Conservation (phyloP, 2,329 filamentous ascomycete species). For the Neonectria neomacrospora region DNA sequence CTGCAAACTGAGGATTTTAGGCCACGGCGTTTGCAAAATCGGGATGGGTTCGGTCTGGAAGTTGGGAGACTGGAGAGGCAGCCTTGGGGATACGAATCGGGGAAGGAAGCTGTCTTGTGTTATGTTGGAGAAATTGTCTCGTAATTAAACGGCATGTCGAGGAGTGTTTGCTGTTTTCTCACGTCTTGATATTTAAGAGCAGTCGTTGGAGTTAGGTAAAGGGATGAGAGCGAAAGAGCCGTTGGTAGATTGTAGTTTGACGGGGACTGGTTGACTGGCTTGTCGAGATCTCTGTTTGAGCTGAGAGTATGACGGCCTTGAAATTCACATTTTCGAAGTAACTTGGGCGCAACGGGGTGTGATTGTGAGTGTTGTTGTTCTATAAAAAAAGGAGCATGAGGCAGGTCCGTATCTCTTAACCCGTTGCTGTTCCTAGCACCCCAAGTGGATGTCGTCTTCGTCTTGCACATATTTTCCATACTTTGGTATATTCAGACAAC, state of each 20-base stretch:
- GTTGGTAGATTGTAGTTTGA: constrained; percentile 11
- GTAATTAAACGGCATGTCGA: constrained; percentile 29
- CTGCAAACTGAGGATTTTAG: constrained; percentile 11
- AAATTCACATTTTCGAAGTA: constrained; percentile 2
- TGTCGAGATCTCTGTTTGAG: background rate
- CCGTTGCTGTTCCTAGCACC: background rate
- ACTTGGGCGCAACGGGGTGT: background rate
- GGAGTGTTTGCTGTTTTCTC: constrained; percentile 12
- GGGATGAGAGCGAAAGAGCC: background rate
- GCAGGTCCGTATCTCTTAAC: background rate
- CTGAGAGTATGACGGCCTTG: background rate
- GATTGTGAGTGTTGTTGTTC: background rate
- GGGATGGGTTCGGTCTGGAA: constrained; percentile 18
- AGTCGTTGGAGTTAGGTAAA: constrained; percentile 2
- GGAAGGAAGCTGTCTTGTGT: constrained; percentile 6
- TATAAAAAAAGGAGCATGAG: constrained; percentile 5
- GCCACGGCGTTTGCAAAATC: constrained; percentile 29
- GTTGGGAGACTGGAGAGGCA: constrained; percentile 4
- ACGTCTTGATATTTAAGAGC: background rate
- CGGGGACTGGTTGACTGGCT: background rate
- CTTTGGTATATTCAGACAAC: no score
- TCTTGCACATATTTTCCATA: no score
- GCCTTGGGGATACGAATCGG: background rate
- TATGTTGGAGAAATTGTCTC: constrained; percentile 27
- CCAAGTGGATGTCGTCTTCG: background rate